Evolutionary conservation across 2,329 filamentous ascomycete species (phyloP).

Genomic region (Chaetomiaceae sp.): DNA sequence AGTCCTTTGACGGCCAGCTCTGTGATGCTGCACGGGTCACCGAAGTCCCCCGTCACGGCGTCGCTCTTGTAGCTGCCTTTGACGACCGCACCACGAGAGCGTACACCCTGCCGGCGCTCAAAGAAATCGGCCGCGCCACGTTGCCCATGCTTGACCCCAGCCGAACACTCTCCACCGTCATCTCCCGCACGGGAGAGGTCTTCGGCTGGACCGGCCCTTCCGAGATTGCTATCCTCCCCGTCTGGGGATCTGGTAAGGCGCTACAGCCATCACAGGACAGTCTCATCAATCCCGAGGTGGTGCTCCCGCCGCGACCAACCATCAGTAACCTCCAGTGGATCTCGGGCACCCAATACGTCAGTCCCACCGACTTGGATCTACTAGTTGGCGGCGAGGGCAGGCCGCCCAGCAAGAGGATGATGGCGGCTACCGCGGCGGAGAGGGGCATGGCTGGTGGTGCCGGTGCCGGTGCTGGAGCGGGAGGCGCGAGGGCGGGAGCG

Average conservation of each 20-base stretch:
- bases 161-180: constrained; percentile 63
- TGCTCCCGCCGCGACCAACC: constrained; percentile 75
- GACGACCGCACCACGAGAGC: constrained; percentile 75
- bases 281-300: constrained; percentile 71
- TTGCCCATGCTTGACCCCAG: constrained; percentile 69
- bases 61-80: constrained; percentile 78
- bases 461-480: constrained; percentile 33
- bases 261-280: constrained; percentile 64
- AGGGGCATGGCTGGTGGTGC: constrained; percentile 46
- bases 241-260: constrained; percentile 71
- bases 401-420: constrained; percentile 82
- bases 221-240: constrained; percentile 75
- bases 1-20: constrained; percentile 76
- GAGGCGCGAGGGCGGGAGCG: constrained; percentile 28
- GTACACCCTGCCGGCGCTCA: constrained; percentile 81
- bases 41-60: constrained; percentile 68
- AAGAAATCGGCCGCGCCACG: constrained; percentile 69
- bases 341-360: constrained; percentile 86
- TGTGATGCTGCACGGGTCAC: constrained; percentile 79
- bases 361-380: constrained; percentile 80
- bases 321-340: constrained; percentile 98
- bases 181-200: constrained; percentile 75
- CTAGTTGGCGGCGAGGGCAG: constrained; percentile 85
- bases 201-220: constrained; percentile 86
- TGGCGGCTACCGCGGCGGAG: constrained; percentile 73